These are phyloP conservation scores for Leucoagaricus sp. DNA, from an alignment of 1,284 basidiomycete genomes.

Conservation along the genomic window DNA sequence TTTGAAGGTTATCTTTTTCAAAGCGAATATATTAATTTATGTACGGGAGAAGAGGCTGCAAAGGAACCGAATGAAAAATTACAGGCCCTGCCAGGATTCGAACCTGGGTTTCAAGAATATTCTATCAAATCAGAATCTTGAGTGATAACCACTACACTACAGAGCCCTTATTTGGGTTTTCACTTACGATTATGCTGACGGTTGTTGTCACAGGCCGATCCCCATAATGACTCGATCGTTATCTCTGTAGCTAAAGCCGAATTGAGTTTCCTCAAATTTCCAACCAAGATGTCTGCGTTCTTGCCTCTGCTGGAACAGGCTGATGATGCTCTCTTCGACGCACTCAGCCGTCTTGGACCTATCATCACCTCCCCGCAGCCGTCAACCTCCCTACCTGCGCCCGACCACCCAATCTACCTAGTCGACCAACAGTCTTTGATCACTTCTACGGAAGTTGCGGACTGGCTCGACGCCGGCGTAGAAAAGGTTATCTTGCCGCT, in stretches of 20 bases:
- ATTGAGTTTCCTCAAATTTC: conserved; percentile 10
- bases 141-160: conserved; percentile 65
- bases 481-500: conserved; percentile 78
- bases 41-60: no score
- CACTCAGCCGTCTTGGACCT: conserved; percentile 76
- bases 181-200: neutral
- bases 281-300: conserved; percentile 52
- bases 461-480: conserved; percentile 75
- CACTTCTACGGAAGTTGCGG: conserved; percentile 58
- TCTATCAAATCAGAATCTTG: conserved; percentile 57
- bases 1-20: no score
- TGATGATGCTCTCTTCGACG: conserved; percentile 50
- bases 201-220: neutral
- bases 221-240: conserved; percentile 5
- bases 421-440: conserved; percentile 55
- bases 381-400: conserved; percentile 27
- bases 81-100: conserved; percentile 38
- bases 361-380: conserved; percentile 47
- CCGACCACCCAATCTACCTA: conserved; percentile 44
- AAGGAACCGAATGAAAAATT: conserved; percentile 17
- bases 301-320: conserved; percentile 58
- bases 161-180: conserved; percentile 25
- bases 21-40: no score
- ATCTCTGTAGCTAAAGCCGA: neutral
- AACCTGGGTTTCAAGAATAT: conserved; percentile 40